Conservation (phyloP, 257 asterid genomes). For the Ajuga chamaepitys region DNA sequence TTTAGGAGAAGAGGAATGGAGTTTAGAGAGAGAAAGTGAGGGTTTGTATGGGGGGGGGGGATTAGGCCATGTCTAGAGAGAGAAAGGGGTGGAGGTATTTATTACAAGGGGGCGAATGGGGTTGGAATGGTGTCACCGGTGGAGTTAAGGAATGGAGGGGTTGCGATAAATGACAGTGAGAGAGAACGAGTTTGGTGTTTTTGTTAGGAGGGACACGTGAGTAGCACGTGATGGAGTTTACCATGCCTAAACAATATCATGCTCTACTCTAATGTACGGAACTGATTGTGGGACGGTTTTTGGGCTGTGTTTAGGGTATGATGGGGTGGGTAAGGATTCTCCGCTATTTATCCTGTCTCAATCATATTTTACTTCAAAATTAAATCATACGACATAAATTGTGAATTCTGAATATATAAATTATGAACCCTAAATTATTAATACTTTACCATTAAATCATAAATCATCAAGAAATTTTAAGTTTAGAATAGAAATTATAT, state of each 20-base stretch:
- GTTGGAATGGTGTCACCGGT: slow-evolving; percentile 4
- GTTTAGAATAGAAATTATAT: too few species aligned
- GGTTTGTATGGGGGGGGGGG: background rate
- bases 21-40: slow-evolving; percentile 15
- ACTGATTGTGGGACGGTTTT: too few species aligned
- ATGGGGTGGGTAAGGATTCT: too few species aligned
- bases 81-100: slow-evolving; percentile 23
- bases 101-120: too few species aligned
- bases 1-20: background rate
- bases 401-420: too few species aligned
- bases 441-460: too few species aligned
- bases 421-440: too few species aligned
- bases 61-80: slow-evolving; percentile 16
- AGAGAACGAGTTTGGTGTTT: slow-evolving; percentile 17
- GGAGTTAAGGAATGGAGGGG: slow-evolving; percentile 24
- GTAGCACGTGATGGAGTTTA: slow-evolving; percentile 19
- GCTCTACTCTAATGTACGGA: background rate
- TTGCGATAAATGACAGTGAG: background rate
- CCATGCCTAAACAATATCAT: background rate
- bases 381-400: too few species aligned
- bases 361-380: too few species aligned
- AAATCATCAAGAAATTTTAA: too few species aligned
- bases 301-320: too few species aligned
- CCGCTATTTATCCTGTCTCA: too few species aligned
- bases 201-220: slow-evolving; percentile 26